These are phyloP conservation scores for Zygosaccharomyces sapae DNA, from an alignment of 1,139 yeast species.

Conservation along the genomic window DNA sequence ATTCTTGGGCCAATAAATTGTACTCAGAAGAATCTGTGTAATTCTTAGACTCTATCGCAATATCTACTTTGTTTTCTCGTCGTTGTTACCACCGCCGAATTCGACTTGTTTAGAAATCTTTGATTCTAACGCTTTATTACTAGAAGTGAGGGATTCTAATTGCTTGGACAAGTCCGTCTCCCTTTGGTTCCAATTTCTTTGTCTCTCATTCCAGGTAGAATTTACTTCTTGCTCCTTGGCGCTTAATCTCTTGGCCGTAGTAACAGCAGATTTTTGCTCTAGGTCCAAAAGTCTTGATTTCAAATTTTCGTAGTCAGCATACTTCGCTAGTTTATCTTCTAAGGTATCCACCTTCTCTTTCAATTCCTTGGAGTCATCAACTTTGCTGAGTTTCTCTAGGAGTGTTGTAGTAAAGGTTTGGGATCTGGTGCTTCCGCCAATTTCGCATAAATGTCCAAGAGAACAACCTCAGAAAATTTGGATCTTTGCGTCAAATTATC, in stretches of 20 bases:
- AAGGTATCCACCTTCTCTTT: conserved; percentile 52
- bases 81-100: conserved; percentile 31
- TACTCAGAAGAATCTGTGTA: conserved; percentile 36
- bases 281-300: conserved; percentile 55
- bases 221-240: conserved; percentile 63
- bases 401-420: conserved; percentile 67
- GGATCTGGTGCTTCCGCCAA: conserved; percentile 95
- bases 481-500: conserved; percentile 76
- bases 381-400: conserved; percentile 64
- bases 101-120: conserved; percentile 50
- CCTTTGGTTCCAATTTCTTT: conserved; percentile 54
- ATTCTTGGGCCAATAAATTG: conserved; percentile 66
- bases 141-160: conserved; percentile 44
- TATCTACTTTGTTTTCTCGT: conserved; percentile 20
- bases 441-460: conserved; percentile 68
- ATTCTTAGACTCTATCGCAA: conserved; percentile 7
- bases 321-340: conserved; percentile 57
- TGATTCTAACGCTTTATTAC: conserved; percentile 48
- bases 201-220: conserved; percentile 58
- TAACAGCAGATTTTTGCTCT: conserved; percentile 57
- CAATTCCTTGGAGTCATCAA: conserved; percentile 51
- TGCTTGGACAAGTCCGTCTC: conserved; percentile 46
- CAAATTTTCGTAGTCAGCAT: conserved; percentile 75
- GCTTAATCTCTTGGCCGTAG: conserved; percentile 42
- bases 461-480: conserved; percentile 66